Percentiles rank a stretch among this genome's conserved stretches.
These are phyloP conservation scores for Lotmaria passim DNA, from an alignment of 208 protist species.

Conservation along the genomic window DNA sequence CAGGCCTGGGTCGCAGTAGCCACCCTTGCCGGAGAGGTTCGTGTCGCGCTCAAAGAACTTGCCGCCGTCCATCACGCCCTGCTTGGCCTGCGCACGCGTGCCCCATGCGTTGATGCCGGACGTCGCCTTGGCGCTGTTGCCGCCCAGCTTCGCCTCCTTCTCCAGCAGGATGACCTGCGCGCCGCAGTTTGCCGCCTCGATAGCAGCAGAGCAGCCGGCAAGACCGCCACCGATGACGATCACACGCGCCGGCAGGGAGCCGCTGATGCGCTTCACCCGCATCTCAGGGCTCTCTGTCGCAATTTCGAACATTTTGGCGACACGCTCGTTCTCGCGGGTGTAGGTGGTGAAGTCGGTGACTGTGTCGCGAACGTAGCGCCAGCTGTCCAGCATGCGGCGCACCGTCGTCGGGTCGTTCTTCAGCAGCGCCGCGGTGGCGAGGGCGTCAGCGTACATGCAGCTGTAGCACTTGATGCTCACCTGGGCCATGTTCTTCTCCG, in stretches of 20 bases:
- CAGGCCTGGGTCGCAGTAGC: constrained; percentile 71
- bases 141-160: constrained; percentile 89
- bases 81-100: constrained; percentile 84
- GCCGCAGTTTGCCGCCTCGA: constrained; percentile 80
- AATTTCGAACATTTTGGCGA: constrained; percentile 75
- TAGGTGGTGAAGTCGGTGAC: constrained; percentile 75
- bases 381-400: constrained; percentile 70
- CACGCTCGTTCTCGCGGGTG: constrained; percentile 61
- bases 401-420: constrained; percentile 66
- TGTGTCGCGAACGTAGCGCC: constrained; percentile 56
- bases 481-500: constrained; percentile 57
- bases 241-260: constrained; percentile 67
- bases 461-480: constrained; percentile 77
- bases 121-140: constrained; percentile 96
- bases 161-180: constrained; percentile 92
- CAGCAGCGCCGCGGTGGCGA: constrained; percentile 70
- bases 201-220: constrained; percentile 84
- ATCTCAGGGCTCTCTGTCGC: constrained; percentile 62
- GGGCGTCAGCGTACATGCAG: constrained; percentile 87
- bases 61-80: constrained; percentile 64
- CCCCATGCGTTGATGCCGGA: constrained; percentile 95
- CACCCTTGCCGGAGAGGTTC: constrained; percentile 65
- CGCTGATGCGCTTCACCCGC: constrained; percentile 59
- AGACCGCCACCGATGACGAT: constrained; percentile 88
- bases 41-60: constrained; percentile 89